These are phyloP conservation scores for Fragaria ananassa DNA, from an alignment of 306 rosid species.

Conservation along the genomic window DNA sequence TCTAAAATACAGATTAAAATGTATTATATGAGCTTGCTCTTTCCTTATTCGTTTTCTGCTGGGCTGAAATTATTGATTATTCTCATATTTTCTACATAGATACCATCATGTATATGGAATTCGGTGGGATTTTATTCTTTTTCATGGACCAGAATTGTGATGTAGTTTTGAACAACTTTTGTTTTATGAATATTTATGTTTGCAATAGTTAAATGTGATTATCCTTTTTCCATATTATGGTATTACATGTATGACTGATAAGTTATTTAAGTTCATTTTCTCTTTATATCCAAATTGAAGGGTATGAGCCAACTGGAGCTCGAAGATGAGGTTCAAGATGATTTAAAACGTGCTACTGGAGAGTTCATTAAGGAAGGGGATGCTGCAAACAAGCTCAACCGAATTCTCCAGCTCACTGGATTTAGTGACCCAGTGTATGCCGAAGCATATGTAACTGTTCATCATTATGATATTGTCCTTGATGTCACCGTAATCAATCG, in stretches of 20 bases:
- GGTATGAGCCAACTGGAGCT: conserved; percentile 84
- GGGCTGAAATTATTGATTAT: not conserved
- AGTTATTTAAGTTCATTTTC: not conserved
- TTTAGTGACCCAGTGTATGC: conserved; percentile 80
- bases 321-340: conserved; percentile 80
- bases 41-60: not conserved
- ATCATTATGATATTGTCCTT: conserved; percentile 68
- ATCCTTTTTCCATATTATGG: not conserved
- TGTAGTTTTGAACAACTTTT: not conserved
- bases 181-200: not conserved
- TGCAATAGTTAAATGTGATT: not conserved
- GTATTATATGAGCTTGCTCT: not conserved
- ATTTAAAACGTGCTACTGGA: conserved; percentile 81
- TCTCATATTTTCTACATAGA: not conserved
- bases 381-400: conserved; percentile 68
- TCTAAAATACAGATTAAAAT: not conserved
- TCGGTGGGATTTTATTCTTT: not conserved
- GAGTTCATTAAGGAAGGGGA: conserved; percentile 62
- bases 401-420: conserved; percentile 81
- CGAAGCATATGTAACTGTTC: conserved; percentile 76
- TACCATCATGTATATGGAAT: not conserved
- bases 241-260: not conserved
- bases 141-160: not conserved
- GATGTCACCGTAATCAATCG: conserved; percentile 80
- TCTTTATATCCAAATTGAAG: conserved; percentile 23